Evolutionary conservation across 1,284 basidiomycete genomes (phyloP).

Genomic region (Ceratobasidium sp.): DNA sequence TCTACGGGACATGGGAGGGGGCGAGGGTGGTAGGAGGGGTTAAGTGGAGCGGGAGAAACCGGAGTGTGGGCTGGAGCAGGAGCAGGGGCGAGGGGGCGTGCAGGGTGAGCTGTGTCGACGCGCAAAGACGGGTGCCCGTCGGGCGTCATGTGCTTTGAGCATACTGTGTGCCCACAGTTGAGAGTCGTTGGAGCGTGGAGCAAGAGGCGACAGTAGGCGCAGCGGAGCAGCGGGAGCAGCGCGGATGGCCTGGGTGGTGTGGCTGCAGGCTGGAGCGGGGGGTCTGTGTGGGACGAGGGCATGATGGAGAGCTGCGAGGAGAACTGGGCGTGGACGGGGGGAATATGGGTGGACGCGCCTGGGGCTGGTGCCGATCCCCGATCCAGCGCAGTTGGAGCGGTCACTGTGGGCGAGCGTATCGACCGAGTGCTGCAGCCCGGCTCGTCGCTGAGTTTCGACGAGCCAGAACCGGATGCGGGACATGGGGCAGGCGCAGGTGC

Average conservation of each 20-base stretch:
- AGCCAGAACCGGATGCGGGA: not conserved
- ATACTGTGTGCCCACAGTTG: constrained; percentile 68
- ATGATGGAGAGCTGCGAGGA: not conserved
- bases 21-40: constrained; percentile 13
- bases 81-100: constrained; percentile 1
- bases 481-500: not conserved
- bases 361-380: constrained; percentile 25
- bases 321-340: not conserved
- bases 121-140: constrained; percentile 1
- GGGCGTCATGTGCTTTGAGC: constrained; percentile 54
- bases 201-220: constrained; percentile 59
- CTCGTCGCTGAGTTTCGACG: constrained; percentile 11
- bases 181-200: constrained; percentile 64
- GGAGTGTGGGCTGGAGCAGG: constrained; percentile 8
- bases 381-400: constrained; percentile 30
- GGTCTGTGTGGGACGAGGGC: constrained; percentile 4
- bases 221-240: constrained; percentile 55
- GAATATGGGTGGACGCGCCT: constrained; percentile 20
- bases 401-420: constrained; percentile 11
- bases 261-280: not conserved
- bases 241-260: constrained; percentile 29
- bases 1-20: constrained; percentile 22
- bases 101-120: not conserved
- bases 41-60: constrained; percentile 16
- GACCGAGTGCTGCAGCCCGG: constrained; percentile 29